These are phyloP conservation scores for Ogataea parapolymorpha DNA, from an alignment of 805 yeast species.

Conservation along the genomic window DNA sequence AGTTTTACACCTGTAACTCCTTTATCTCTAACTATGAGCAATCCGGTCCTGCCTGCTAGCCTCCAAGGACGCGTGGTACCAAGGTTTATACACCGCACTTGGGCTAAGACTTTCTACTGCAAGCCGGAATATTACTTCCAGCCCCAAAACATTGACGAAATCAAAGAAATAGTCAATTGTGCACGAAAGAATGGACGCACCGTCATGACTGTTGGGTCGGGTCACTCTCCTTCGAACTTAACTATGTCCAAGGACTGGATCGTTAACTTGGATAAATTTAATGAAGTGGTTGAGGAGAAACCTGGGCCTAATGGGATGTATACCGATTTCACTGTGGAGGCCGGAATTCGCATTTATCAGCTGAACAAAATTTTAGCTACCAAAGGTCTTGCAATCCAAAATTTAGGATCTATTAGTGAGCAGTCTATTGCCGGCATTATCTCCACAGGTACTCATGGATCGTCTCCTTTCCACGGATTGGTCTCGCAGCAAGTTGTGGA, in stretches of 20 bases:
- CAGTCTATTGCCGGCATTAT: slow-evolving; percentile 95
- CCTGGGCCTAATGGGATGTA: slow-evolving; percentile 57
- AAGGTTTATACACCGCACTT: slow-evolving; percentile 54
- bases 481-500: slow-evolving; percentile 85
- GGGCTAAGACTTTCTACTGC: slow-evolving; percentile 90
- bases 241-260: slow-evolving; percentile 89
- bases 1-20: background rate
- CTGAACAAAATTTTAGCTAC: slow-evolving; percentile 63
- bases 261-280: slow-evolving; percentile 75
- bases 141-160: slow-evolving; percentile 69
- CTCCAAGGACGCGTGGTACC: slow-evolving; percentile 35
- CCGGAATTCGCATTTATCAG: slow-evolving; percentile 79
- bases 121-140: slow-evolving; percentile 76
- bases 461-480: slow-evolving; percentile 88
- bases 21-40: slow-evolving; percentile 1
- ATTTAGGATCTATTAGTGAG: slow-evolving; percentile 88
- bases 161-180: slow-evolving; percentile 57
- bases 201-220: slow-evolving; percentile 83
- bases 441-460: slow-evolving; percentile 96
- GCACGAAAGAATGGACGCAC: slow-evolving; percentile 64
- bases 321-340: slow-evolving; percentile 92
- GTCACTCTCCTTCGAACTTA: slow-evolving; percentile 91
- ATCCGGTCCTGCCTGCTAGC: slow-evolving; percentile 22
- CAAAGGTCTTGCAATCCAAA: slow-evolving; percentile 78
- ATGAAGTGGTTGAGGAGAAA: slow-evolving; percentile 43